Base-by-base conservation (phyloP, 2,329 filamentous ascomycete genomes). In the Fusarium subtropicale region DNA sequence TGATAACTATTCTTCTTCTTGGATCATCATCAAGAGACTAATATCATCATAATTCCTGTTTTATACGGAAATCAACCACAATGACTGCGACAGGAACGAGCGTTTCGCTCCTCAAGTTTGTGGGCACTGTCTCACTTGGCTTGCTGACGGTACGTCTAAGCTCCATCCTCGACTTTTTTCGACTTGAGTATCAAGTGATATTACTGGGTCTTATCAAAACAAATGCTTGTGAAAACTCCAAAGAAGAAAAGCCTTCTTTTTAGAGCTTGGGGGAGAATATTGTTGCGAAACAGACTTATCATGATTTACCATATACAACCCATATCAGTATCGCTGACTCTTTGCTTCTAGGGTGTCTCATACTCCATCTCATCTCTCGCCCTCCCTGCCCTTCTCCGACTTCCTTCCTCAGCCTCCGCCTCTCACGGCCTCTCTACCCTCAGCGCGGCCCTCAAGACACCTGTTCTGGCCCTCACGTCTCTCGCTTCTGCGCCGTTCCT, bases 101-200 rank as follows among this genome's bases (percentile, higher is more conserved):
- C 76, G 85, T 97, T 76, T 90, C 92, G 58, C 82, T 91, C 79
- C 89, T 92, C 83, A 97, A 98, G 83, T 97, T 97, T 79, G 91
- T 97, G 72, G 95, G 95, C 76, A 97, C 93, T 53, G 88, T 97
- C 71, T 95, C 92, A 74, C 86, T 97, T 60, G 95, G 95, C 68
- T 86, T 97, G 60, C 82, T 97, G 79, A 97, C 94, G 63, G 94
- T 97, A 87, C 76, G 91, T 84, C 47, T 36, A 58, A 18, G 30
- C 36, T 44, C 33, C 24, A 34, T 26, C 39, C 60, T 56, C 26
- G 24, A 48, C 44, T n/a, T 20, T 34, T 34, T 33, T 22, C 15
- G 44, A 33, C 48, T 52, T 41, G 48, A 55, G 26, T 67, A 70
- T 71, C 63, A 55, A 69, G 54, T 44, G 58, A 56, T 69, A 62